Conservation (phyloP, 495 filamentous ascomycete species). For the Xylaria scruposa region DNA sequence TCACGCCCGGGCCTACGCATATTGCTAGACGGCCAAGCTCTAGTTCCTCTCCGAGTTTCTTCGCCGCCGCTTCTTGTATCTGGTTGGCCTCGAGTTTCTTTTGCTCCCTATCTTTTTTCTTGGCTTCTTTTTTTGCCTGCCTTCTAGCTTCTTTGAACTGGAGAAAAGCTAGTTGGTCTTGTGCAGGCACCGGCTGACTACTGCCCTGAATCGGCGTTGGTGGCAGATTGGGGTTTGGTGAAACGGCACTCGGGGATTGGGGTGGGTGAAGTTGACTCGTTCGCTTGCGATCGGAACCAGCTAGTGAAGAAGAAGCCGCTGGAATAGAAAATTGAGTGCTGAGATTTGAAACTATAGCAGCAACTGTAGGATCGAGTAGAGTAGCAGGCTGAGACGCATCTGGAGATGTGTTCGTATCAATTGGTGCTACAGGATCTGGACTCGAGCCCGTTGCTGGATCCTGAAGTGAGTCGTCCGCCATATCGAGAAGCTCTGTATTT, state of each 20-base stretch:
- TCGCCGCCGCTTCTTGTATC: neutral
- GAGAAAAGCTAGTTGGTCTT: no score
- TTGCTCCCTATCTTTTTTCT: neutral
- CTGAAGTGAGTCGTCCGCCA: neutral
- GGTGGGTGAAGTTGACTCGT: no score
- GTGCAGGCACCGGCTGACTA: no score
- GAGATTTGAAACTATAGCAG: neutral
- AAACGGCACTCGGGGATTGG: neutral
- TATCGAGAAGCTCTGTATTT: neutral
- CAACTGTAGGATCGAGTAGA: neutral
- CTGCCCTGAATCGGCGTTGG: neutral
- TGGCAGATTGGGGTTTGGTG: neutral
- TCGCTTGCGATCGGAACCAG: neutral
- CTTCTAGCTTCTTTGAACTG: neutral
- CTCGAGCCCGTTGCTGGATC: neutral
- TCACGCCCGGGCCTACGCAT: conserved; percentile 14
- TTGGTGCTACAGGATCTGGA: neutral
- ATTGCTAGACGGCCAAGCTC: conserved; percentile 1
- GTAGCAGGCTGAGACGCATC: neutral
- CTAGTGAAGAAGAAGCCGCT: neutral
- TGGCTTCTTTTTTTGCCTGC: neutral
- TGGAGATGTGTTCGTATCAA: neutral
- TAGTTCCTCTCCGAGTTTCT: neutral
- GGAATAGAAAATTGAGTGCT: neutral
- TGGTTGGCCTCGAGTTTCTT: neutral